Conservation (phyloP, 140 eudicot genomes). For the Oenanthe javanica region DNA sequence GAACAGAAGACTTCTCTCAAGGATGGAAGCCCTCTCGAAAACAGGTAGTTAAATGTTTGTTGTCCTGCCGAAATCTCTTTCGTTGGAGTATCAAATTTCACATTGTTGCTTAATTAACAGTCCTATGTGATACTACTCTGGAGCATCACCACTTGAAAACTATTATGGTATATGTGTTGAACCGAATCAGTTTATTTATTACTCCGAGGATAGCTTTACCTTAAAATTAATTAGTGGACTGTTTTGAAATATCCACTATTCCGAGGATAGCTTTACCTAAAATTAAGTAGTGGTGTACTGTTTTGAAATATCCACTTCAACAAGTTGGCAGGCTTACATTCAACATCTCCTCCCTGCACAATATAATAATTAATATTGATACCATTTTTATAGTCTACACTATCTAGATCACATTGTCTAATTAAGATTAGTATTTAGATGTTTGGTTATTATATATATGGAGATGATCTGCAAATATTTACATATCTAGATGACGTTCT, state of each 20-base stretch:
- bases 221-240: not conserved
- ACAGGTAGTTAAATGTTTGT: slow-evolving; percentile 31
- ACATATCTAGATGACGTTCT: not conserved
- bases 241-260: too few relatives aligned
- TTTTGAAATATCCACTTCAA: too few relatives aligned
- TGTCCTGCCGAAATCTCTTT: not conserved
- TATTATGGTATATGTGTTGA: not conserved
- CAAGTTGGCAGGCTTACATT: too few relatives aligned
- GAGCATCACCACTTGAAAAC: not conserved
- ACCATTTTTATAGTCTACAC: too few relatives aligned
- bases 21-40: slow-evolving; percentile 45
- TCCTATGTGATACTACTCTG: not conserved
- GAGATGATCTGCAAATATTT: not conserved
- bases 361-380: too few relatives aligned
- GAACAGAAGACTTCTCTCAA: slow-evolving; percentile 29
- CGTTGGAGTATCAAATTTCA: not conserved
- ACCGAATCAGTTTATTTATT: not conserved
- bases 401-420: not conserved
- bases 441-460: too few relatives aligned
- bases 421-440: too few relatives aligned
- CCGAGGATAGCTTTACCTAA: too few relatives aligned
- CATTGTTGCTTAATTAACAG: not conserved
- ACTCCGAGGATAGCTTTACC: not conserved
- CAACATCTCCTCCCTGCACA: too few relatives aligned
- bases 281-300: too few relatives aligned